Conservation (phyloP, 495 filamentous ascomycete species). For the Corynascus novoguineensis region DNA sequence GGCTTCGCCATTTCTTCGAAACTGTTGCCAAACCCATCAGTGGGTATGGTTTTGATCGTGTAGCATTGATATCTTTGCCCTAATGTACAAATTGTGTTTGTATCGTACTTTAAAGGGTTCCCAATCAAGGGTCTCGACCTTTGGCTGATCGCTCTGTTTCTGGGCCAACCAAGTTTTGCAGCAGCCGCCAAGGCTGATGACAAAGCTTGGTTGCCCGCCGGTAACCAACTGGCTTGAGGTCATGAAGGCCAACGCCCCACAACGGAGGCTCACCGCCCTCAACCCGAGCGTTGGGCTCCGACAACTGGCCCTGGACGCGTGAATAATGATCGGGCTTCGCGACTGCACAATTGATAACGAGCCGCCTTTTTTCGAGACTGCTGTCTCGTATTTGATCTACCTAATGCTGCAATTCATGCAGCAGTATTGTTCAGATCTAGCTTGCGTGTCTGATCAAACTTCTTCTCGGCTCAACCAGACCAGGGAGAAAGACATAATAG, state of each 20-base stretch:
- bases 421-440: slow-evolving; percentile 28
- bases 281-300: neutral
- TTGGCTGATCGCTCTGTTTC: too few species aligned
- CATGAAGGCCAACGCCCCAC: slow-evolving; percentile 12
- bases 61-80: too few species aligned
- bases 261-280: slow-evolving; percentile 17
- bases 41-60: too few species aligned
- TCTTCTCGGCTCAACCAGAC: slow-evolving; percentile 12
- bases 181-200: neutral
- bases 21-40: too few species aligned
- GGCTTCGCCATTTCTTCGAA: too few species aligned
- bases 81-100: too few species aligned
- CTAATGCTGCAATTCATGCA: slow-evolving; percentile 23
- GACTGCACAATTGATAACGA: too few species aligned
- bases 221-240: slow-evolving; percentile 11
- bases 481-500: slow-evolving; percentile 20
- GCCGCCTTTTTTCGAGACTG: slow-evolving; percentile 10
- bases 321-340: too few species aligned
- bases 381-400: slow-evolving; percentile 24
- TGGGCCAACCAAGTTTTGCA: slow-evolving; percentile 1
- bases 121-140: too few species aligned
- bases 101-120: too few species aligned
- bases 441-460: slow-evolving; percentile 21
- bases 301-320: neutral
- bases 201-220: slow-evolving; percentile 9